Evolutionary conservation across 305 asterid species (phyloP).

Genomic region (Fraxinus baroniana): DNA sequence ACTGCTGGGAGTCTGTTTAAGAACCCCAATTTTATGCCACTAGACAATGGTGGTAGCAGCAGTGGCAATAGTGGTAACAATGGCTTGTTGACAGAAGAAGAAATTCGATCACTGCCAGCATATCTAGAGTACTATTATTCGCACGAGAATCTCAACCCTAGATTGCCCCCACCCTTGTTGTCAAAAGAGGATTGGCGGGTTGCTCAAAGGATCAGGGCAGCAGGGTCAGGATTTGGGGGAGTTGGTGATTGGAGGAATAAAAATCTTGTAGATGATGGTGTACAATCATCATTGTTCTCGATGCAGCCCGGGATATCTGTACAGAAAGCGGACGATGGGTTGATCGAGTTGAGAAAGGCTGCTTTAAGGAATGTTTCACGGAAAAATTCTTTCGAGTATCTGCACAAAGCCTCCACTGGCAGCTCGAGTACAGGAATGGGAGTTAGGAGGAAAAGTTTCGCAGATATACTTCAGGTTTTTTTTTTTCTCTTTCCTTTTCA

Average conservation of each 20-base stretch:
- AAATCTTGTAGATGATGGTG: constrained; percentile 40
- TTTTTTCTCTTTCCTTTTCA: neutral
- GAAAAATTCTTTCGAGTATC: constrained; percentile 51
- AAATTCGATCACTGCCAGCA: constrained; percentile 73
- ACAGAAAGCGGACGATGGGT: constrained; percentile 53
- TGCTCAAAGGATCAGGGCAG: constrained; percentile 67
- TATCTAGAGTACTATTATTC: constrained; percentile 84
- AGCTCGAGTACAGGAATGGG: constrained; percentile 58
- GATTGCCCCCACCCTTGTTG: constrained; percentile 65
- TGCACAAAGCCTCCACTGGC: constrained; percentile 37
- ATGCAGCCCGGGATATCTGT: constrained; percentile 44
- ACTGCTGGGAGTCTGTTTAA: constrained; percentile 54
- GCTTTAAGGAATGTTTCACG: constrained; percentile 58
- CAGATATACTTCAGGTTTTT: constrained; percentile 82
- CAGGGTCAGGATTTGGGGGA: constrained; percentile 44
- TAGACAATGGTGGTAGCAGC: constrained; percentile 25
- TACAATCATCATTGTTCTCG: constrained; percentile 42
- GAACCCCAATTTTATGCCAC: constrained; percentile 38
- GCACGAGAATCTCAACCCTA: constrained; percentile 72
- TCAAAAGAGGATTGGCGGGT: constrained; percentile 76
- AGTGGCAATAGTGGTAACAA: constrained; percentile 18
- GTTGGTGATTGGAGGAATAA: constrained; percentile 33
- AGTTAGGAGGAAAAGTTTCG: constrained; percentile 76
- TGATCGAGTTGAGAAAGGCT: constrained; percentile 64
- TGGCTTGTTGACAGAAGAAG: constrained; percentile 61